Percentiles rank a stretch among this genome's conserved stretches.
These are phyloP conservation scores for Theileria orientalis DNA, from an alignment of 169 alveolate species.

Conservation along the genomic window DNA sequence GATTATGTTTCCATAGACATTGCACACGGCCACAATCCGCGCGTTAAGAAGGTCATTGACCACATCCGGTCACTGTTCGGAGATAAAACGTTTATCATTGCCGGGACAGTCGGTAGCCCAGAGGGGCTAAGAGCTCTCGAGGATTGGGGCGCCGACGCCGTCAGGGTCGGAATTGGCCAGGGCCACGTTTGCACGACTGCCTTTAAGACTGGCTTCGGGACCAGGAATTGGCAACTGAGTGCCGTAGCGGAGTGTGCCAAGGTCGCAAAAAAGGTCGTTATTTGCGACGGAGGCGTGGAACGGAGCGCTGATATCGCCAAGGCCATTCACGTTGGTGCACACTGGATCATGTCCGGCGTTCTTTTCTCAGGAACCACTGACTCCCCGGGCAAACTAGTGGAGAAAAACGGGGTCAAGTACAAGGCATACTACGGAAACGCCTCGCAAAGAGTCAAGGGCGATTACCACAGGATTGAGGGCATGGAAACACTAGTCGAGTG, in stretches of 20 bases:
- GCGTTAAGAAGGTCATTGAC: slow-evolving; percentile 26
- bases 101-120: slow-evolving; percentile 92
- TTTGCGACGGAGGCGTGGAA: slow-evolving; percentile 94
- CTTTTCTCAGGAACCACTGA: slow-evolving; percentile 89
- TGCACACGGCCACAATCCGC: slow-evolving; percentile 53
- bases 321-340: slow-evolving; percentile 89
- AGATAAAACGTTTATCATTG: slow-evolving; percentile 74
- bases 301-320: slow-evolving; percentile 90
- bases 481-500: slow-evolving; percentile 26
- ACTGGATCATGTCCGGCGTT: slow-evolving; percentile 90
- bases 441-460: slow-evolving; percentile 61
- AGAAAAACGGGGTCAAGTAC: slow-evolving; percentile 77
- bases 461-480: slow-evolving; percentile 53
- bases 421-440: slow-evolving; percentile 88
- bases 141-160: slow-evolving; percentile 86
- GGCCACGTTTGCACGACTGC: slow-evolving; percentile 95
- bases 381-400: slow-evolving; percentile 89
- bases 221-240: slow-evolving; percentile 87
- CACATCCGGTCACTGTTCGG: slow-evolving; percentile 34
- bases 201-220: slow-evolving; percentile 81
- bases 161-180: slow-evolving; percentile 92
- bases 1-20: slow-evolving; percentile 55
- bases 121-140: slow-evolving; percentile 83
- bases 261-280: slow-evolving; percentile 74
- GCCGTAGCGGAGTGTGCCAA: slow-evolving; percentile 86